A percentile compares a stretch with the other conserved stretches of the same genome.
These are phyloP conservation scores for Mycena belliarum DNA, from an alignment of 768 basidiomycete species.

Conservation along the genomic window DNA sequence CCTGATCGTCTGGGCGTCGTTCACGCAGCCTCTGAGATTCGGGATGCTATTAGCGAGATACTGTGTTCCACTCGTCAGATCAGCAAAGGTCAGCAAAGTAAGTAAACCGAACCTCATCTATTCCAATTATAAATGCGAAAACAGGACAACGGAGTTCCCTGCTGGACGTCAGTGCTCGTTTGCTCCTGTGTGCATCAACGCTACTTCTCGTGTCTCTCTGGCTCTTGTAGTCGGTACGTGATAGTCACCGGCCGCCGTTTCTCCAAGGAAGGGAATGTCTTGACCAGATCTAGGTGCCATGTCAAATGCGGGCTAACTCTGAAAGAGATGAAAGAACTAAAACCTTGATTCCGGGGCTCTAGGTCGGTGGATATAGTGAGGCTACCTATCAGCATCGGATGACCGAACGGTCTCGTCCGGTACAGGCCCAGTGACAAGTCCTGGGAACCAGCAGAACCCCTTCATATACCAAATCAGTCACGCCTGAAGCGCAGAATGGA, in stretches of 20 bases:
- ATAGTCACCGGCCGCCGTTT: constrained; percentile 2
- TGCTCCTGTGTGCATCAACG: not conserved
- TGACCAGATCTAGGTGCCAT: not conserved
- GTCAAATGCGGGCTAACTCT: too few species aligned
- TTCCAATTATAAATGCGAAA: constrained; percentile 16
- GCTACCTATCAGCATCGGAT: not conserved
- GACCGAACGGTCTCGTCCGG: constrained; percentile 4
- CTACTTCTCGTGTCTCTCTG: not conserved
- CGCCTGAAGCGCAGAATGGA: not conserved
- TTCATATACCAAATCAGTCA: not conserved
- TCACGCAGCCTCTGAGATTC: constrained; percentile 16
- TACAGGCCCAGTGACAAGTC: constrained; percentile 8
- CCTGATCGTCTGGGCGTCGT: constrained; percentile 11
- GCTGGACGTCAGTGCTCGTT: not conserved
- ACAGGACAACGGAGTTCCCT: constrained; percentile 4
- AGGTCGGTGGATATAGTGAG: constrained; percentile 5
- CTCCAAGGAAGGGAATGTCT: constrained; percentile 5
- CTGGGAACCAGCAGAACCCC: constrained; percentile 1
- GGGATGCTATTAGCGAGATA: constrained; percentile 10
- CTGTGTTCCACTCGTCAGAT: not conserved
- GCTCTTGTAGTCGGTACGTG: constrained; percentile 10
- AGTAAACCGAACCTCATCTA: constrained; percentile 2
- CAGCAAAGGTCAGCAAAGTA: not conserved
- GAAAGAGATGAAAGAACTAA: not conserved
- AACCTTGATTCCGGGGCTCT: constrained; percentile 17